Base-by-base conservation (phyloP, 2,329 filamentous ascomycete genomes). In the Thelonectria rubi region DNA sequence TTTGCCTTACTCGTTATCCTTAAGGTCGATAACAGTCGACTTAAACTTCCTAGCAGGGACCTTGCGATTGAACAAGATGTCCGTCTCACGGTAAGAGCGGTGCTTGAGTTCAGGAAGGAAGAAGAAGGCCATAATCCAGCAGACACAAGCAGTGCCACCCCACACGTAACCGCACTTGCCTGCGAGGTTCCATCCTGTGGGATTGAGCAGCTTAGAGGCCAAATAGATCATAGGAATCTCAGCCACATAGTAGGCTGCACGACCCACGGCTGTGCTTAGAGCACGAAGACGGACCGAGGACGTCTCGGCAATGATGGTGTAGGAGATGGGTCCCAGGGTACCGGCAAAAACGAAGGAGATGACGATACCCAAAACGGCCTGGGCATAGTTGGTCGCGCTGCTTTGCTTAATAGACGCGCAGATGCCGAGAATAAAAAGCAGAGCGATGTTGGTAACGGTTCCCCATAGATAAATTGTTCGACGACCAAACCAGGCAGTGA, bases 161-260 rank as follows among this genome's bases (percentile, higher is more conserved):
- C 83, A 86, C 72, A 86, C 77, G 74, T 84, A 88, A 64, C 84
- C 87, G 72, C 82, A 82, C 77, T 81, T 84, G 73, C 82, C 83
- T 37, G 79, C 82, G 21, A 84, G 74, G 73, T 83, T 73, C 70
- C 69, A 68, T 74, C 77, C 79, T 5, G 74, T 76, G 2, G 80
- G 73, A 79, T 88, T 88, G 65, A 88, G 84, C 81, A 88, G 85
- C 67, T 82, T 85, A 64, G 80, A 83, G 8, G 79, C 73, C 11
- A 86, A 81, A 81, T 86, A 89, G 72, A 89, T 89, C 72, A 84
- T 87, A 70, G 87, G 86, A 73, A 89, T 89, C 59, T 89, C 82
- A 60, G 86, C 80, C 15, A 87, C 68, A 74, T 90, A 89, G 80
- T 90, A 90, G 10, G 80, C 76, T 55, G 76, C 86, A 70, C 87